Evolutionary conservation across 768 basidiomycete species (phyloP).

Genomic region (Terana coerulea): DNA sequence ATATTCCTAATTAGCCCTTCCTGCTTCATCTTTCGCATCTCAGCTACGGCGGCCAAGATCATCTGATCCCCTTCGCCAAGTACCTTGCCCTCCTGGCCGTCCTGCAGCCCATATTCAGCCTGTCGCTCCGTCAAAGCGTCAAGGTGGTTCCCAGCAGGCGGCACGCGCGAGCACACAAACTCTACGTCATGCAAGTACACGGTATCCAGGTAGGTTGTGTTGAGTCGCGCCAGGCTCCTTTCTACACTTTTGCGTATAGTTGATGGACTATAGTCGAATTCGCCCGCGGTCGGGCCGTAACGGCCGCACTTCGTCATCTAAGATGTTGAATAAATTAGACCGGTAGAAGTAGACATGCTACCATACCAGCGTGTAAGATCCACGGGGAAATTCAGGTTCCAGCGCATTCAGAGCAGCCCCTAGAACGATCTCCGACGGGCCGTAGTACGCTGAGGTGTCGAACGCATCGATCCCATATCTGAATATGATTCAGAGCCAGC

Average conservation of each 20-base stretch:
- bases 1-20: conserved; percentile 71
- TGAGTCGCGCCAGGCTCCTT: conserved; percentile 63
- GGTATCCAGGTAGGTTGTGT: conserved; percentile 73
- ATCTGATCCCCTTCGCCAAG: conserved; percentile 69
- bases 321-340: background rate
- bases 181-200: conserved; percentile 88
- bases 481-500: background rate
- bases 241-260: conserved; percentile 64
- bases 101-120: conserved; percentile 59
- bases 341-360: background rate
- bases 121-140: conserved; percentile 51
- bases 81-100: conserved; percentile 52
- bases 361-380: conserved; percentile 69
- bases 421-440: conserved; percentile 72
- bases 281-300: conserved; percentile 46
- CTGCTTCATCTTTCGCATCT: conserved; percentile 63
- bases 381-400: conserved; percentile 67
- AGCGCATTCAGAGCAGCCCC: conserved; percentile 62
- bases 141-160: conserved; percentile 50
- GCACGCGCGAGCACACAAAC: conserved; percentile 57
- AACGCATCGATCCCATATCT: conserved; percentile 82
- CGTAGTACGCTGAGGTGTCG: conserved; percentile 82
- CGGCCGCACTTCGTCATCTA: conserved; percentile 89
- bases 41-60: conserved; percentile 62
- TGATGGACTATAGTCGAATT: conserved; percentile 72